Conservation (phyloP, 306 rosid species). For the Citrullus mucosospermus region DNA sequence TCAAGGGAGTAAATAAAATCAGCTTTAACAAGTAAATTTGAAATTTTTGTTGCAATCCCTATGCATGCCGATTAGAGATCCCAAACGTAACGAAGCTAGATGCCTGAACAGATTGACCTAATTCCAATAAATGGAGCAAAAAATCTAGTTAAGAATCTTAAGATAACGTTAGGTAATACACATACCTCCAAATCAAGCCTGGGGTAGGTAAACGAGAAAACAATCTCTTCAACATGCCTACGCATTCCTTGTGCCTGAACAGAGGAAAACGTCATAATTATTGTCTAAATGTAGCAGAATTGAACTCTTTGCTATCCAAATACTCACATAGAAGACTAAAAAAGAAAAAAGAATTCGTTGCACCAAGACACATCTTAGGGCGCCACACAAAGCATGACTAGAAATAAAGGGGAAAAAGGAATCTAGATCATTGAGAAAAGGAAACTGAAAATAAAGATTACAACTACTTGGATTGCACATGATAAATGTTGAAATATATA, state of each 20-base stretch:
- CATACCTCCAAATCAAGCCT: slow-evolving; percentile 91
- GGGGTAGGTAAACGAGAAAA: slow-evolving; percentile 75
- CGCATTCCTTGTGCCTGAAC: slow-evolving; percentile 48
- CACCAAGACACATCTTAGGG: neutral
- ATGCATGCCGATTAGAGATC: neutral
- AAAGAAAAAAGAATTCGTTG: neutral
- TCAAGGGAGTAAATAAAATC: neutral
- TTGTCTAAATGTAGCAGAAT: neutral
- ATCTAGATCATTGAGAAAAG: neutral
- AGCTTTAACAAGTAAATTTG: neutral
- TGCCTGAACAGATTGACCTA: neutral
- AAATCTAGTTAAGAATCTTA: slow-evolving; percentile 1
- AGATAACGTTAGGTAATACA: neutral
- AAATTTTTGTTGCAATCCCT: neutral
- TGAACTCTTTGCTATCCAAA: neutral
- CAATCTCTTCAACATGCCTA: slow-evolving; percentile 72
- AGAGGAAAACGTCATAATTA: neutral
- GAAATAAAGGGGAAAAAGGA: neutral
- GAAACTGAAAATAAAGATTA: neutral
- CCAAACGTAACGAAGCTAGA: neutral
- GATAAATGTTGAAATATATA: neutral
- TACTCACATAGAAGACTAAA: neutral
- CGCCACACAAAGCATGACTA: neutral
- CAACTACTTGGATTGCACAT: neutral
- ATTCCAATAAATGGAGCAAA: neutral